Evolutionary conservation across 176 grass and related monocot genomes (phyloP).

Genomic region (Phoenix roebelenii): DNA sequence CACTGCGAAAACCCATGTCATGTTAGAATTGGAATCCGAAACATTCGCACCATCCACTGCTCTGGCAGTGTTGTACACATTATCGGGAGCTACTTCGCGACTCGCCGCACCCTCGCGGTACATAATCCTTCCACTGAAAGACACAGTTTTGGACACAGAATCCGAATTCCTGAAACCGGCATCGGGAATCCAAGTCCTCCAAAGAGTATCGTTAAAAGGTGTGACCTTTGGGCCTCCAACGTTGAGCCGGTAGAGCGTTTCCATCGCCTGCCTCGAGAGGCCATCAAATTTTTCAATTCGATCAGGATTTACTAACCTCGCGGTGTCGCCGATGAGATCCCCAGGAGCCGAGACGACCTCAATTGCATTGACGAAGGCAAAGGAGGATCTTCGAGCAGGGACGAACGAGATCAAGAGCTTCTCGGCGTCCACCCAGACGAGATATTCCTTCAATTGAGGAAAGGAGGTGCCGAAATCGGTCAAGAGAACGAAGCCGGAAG

Average conservation of each 20-base stretch:
- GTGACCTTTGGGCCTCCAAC: slow-evolving; percentile 80
- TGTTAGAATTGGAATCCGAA: slow-evolving; percentile 32
- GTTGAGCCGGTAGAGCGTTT: slow-evolving; percentile 73
- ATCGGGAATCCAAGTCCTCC: slow-evolving; percentile 90
- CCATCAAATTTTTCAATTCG: slow-evolving; percentile 28
- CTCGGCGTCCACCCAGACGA: slow-evolving; percentile 45
- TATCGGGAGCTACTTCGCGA: slow-evolving; percentile 65
- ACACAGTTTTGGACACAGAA: slow-evolving; percentile 19
- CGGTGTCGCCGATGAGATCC: slow-evolving; percentile 64
- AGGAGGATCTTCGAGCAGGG: slow-evolving; percentile 37
- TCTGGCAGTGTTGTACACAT: slow-evolving; percentile 75
- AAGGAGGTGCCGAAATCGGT: slow-evolving; percentile 62
- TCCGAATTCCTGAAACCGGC: slow-evolving; percentile 17
- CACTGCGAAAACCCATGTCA: slow-evolving; percentile 68
- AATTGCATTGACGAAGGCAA: slow-evolving; percentile 84
- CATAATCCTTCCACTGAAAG: slow-evolving; percentile 65
- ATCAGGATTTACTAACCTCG: slow-evolving; percentile 28
- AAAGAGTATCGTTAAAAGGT: slow-evolving; percentile 83
- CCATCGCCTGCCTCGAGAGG: slow-evolving; percentile 54
- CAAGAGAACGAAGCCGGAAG: slow-evolving; percentile 35
- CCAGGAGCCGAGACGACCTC: slow-evolving; percentile 72
- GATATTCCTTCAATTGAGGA: slow-evolving; percentile 68
- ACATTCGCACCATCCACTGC: slow-evolving; percentile 9
- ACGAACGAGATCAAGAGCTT: slow-evolving; percentile 57
- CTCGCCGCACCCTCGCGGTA: slow-evolving; percentile 59